Base-by-base conservation (phyloP, 192 early-diverging fungal genomes). In the Podila clonocystis region DNA sequence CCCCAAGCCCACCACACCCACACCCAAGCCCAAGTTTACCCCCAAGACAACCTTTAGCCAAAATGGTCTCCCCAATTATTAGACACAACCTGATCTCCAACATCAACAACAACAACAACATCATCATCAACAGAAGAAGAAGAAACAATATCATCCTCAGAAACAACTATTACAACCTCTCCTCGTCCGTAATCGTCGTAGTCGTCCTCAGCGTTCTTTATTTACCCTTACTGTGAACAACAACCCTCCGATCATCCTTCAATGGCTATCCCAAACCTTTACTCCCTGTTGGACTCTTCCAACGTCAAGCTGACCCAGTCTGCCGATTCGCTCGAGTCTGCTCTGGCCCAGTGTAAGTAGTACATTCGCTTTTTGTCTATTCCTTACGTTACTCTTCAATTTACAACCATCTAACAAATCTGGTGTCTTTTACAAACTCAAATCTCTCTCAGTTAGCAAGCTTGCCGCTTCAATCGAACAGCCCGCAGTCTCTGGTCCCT, bases 311-410 rank as follows among this genome's bases (percentile, higher is more conserved):
- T 75, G 52, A 20, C 41, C 13, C 66, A 68, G 58, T 70, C 68
- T 41, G 74, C 68, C 63, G 58, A 70, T 52, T 70, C 74, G 9
- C 74, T 76, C 30, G 74, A 76, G 30, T 76, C 67, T 58, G 74
- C 74, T 12, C 38, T 76, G 22, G 63, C 68, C 11, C 67, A 76
- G 49, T 69, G 74, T 76, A 70, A 76, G 74, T 57, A 24, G n/a
- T n/a, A 4, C 55, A 24, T 24, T 48, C 34, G 13, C 15, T 29
- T 31, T 48, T 15, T 50, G 11, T 50, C 12, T 15, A 8, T 41
- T 41, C 13, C 41, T 15, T 45, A 0, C 13, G 3, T 2, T 9
- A 36, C 34, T 36, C 5, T 9, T 36, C 34, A 48, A n/a, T 17
- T 45, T 28, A 19, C 36, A 71, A 33, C 29, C 22, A 36, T 17